Base-by-base conservation (phyloP, 495 filamentous ascomycete species). In the Extremus antarcticus region DNA sequence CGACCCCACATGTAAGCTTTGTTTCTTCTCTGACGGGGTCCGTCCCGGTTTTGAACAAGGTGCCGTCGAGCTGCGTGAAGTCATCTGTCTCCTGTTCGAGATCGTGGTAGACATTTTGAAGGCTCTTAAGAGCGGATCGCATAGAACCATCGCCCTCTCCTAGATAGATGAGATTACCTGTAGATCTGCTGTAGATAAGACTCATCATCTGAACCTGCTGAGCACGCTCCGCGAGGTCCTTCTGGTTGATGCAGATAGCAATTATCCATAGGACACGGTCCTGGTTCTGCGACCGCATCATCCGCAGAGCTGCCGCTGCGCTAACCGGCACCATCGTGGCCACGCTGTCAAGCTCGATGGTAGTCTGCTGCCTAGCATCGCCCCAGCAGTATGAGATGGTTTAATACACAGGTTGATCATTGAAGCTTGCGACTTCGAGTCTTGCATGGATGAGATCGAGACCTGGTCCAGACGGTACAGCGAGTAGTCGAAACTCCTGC, bases 231-330 rank as follows among this genome's bases (percentile, higher is more conserved):
- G 23, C 22, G 1, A 46, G 38, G 21, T 66, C 56, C 10, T 39
- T 39, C 41, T 66, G 64, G 32, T 66, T 62, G 40, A 66, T 66
- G 51, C 64, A 66, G 25, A 66, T 41, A 0, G 52, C 52, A 29
- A 64, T 61, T 7, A 54, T 49, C 55, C 58, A 66, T 3, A 66
- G 46, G 2, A 20, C 4, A 3, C 46, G 19, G 24, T 3, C 9
- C 8, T 17, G 24, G 20, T 48, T 17, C 3, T 10, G 20, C 4
- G 10, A 21, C 4, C 46, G 46, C 9, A 48, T 25, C 13, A 10
- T 10, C 3, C 20, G 46, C 8, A 48, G 9, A 7, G 46, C 46
- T 10, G 24, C 21, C 7, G 9, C 24, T 3, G 46, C 19, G 20
- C 24, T 48, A 4, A 17, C 46, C 46, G 46, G 46, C 13, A 48